Evolutionary conservation across 345 rosid genomes (phyloP), one percentile per base, ranked within the genome.

Genomic region (Eucalyptus albens): DNA sequence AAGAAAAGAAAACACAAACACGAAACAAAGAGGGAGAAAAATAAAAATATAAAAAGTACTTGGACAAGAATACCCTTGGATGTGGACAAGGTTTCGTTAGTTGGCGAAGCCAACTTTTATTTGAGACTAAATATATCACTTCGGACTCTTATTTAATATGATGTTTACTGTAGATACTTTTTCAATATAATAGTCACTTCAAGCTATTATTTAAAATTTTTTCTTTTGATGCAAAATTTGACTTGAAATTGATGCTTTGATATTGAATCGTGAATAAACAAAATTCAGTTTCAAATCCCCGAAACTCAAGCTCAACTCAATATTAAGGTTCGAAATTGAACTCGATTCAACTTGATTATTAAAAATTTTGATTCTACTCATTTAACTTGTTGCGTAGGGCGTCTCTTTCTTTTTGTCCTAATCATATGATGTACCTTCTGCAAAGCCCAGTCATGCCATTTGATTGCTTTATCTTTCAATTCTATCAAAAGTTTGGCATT

Each of bases 131-230:
- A 53, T 17, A 7, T 0, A 3, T 7, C 9, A 51, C 4, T 17
- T 17, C 2, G 8, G 19, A 7, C 55, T 2, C 8, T 51, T 7
- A 51, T 51, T 51, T 51, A 0, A 51, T 51, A 17, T 17, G 1
- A 6, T 51, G 9, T 51, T 0, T 17, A 51, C 2, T 51, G 0
- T 0, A 0, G 2, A 51, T 17, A 15, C 17, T 51, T 51, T 51
- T 15, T 51, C 8, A 17, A 51, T 0, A 51, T 6, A 51, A 17
- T 51, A 5, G 9, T 19, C 4, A 51, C 22, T 51, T 51, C 22
- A 0, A 1, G 22, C 1, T 51, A 16, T 17, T 51, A 51, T 53
- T 53, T 53, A 0, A 53, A 7, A 3, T 7, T 7, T 16, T 7
- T 0, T 1, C 3, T 17, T 53, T 53, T 53, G 4, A 59, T 59